These are phyloP conservation scores for Seiridium unicorne DNA, from an alignment of 2,329 filamentous ascomycete genomes.

Conservation along the genomic window DNA sequence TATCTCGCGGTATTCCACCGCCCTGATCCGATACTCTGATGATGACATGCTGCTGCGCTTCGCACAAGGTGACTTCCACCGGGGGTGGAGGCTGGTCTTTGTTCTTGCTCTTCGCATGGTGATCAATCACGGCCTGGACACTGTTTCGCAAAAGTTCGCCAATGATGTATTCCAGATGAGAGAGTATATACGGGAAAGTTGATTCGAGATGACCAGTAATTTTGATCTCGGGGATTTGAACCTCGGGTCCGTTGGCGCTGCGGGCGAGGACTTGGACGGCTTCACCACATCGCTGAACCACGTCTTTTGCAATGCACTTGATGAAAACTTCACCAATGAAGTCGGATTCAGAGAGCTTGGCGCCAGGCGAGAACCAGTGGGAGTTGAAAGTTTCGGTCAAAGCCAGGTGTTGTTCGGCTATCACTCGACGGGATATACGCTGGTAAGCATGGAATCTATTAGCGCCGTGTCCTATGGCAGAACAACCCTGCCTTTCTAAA, in stretches of 20 bases:
- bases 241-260: conserved; percentile 70
- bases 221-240: conserved; percentile 74
- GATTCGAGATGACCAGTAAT: conserved; percentile 84
- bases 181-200: conserved; percentile 94
- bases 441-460: conserved; percentile 31
- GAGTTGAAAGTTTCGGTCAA: conserved; percentile 92
- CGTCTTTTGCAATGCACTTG: conserved; percentile 85
- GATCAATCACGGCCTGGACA: conserved; percentile 86
- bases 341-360: conserved; percentile 70
- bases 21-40: conserved; percentile 95
- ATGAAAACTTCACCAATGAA: conserved; percentile 96
- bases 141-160: conserved; percentile 94
- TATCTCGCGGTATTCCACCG: conserved; percentile 82
- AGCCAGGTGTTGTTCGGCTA: conserved; percentile 94
- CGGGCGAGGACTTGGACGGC: conserved; percentile 73
- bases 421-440: conserved; percentile 93
- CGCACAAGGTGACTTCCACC: conserved; percentile 92
- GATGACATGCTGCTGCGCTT: conserved; percentile 91
- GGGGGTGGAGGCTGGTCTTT: conserved; percentile 60
- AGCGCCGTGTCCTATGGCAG: background rate
- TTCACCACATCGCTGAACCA: conserved; percentile 78
- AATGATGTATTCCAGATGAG: conserved; percentile 94
- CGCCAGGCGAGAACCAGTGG: conserved; percentile 82
- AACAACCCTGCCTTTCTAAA: background rate
- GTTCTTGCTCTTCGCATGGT: conserved; percentile 41